These are phyloP conservation scores for Rhytidhysteron rufulum DNA, from an alignment of 2,329 filamentous ascomycete species.

Conservation along the genomic window DNA sequence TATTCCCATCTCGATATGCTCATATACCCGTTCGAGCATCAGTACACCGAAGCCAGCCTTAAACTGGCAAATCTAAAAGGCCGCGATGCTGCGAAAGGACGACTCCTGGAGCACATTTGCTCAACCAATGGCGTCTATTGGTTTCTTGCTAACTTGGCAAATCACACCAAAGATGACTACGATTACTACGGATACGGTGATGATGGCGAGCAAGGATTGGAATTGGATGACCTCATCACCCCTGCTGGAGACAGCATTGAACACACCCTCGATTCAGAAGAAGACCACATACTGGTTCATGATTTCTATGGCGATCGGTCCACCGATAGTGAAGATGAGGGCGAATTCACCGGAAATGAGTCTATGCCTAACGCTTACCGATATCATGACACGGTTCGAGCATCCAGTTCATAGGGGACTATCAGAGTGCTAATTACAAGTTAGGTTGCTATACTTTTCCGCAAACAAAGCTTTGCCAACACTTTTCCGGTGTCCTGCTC, in stretches of 20 bases:
- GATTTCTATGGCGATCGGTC: background rate
- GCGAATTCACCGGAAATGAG: background rate
- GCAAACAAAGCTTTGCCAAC: background rate
- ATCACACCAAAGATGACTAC: background rate
- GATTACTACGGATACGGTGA: background rate
- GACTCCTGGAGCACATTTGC: background rate
- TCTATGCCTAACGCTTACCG: background rate
- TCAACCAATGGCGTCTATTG: background rate
- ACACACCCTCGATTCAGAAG: background rate
- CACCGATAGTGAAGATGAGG: background rate
- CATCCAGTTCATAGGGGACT: background rate
- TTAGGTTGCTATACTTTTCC: background rate
- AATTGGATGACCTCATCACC: background rate
- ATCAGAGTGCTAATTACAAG: background rate
- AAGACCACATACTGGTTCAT: background rate
- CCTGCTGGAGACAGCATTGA: background rate
- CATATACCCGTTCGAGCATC: no score
- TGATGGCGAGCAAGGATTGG: background rate
- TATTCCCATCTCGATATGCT: no score
- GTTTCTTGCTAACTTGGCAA: background rate
- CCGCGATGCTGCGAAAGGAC: background rate
- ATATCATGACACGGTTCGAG: background rate
- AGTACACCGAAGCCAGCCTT: slow-evolving; percentile 1
- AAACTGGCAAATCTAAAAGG: background rate
- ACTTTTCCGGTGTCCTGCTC: background rate